Base-by-base conservation (phyloP, 495 filamentous ascomycete species). In the Xylaria cubensis region DNA sequence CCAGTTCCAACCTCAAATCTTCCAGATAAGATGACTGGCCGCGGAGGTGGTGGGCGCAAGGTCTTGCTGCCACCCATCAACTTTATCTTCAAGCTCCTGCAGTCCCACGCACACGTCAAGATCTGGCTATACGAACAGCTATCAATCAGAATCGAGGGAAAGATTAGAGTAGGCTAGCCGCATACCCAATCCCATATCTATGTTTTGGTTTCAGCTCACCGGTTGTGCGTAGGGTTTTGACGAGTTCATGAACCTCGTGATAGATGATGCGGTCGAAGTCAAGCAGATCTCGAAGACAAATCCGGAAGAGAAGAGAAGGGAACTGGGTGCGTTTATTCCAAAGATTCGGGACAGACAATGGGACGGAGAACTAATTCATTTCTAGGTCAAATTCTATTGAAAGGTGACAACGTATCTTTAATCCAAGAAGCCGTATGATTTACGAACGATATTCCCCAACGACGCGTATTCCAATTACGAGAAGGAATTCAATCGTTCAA, bases 241-340 rank as follows among this genome's bases (percentile, higher is more conserved):
- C 81, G 96, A 99, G 80, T 99, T 98, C 83, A 98, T 99, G 97
- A 99, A 99, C 82, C 87, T 99, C 53, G 96, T 98, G 42, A 88
- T 98, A 64, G 95, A 97, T 78, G 94, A 99, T 77, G 96, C 96
- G 46, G 89, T 97, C 67, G 96, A 98, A 82, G 94, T 99, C 48
- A 93, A 92, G 82, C 87, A 92, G 79, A 86, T 92, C 66, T 93
- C 92, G 65, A 97, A 97, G 84, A 90, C 88, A 13, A 90, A 92
- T 67, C 77, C 83, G 19, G 89, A 89, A 55, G 95, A 97, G 83
- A 92, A 88, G 75, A 87, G 94, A 74, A 88, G 94, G 74, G 87
- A 89, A 29, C 79, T 98, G 51, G 97, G 96, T 97, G 87, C 75
- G 90, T 79, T 68, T n/a, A 74, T 21, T 13, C 13, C 34, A 61